Evolutionary conservation across 164 flowering plant genomes (phyloP).

Genomic region (Magnolia sinica): DNA sequence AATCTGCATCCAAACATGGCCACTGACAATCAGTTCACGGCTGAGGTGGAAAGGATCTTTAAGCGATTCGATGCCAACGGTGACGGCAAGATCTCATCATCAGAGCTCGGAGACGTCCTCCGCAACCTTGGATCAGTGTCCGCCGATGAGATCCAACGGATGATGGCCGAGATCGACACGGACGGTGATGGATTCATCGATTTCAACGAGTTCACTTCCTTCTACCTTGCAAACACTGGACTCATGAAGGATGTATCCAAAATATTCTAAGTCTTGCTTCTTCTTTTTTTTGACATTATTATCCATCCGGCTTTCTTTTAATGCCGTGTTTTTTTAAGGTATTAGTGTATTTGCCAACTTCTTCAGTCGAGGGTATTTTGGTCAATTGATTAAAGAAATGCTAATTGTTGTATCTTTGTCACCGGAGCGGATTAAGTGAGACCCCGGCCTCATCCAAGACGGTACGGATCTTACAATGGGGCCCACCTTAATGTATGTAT

Average conservation of each 20-base stretch:
- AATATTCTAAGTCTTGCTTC: slow-evolving; percentile 3
- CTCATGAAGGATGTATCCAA: slow-evolving; percentile 19
- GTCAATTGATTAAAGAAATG: too few relatives aligned
- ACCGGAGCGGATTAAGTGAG: too few relatives aligned
- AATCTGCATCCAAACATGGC: not conserved
- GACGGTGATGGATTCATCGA: slow-evolving; percentile 31
- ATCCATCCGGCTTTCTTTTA: not conserved
- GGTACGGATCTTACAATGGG: too few relatives aligned
- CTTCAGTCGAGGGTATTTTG: too few relatives aligned
- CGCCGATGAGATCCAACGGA: slow-evolving; percentile 12
- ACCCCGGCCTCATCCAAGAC: too few relatives aligned
- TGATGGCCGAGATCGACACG: slow-evolving; percentile 25
- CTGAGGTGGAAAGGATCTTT: slow-evolving; percentile 13
- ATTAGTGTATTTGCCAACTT: not conserved
- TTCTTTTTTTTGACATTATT: not conserved
- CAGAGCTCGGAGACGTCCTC: slow-evolving; percentile 20
- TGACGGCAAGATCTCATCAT: slow-evolving; percentile 22
- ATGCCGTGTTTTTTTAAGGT: not conserved
- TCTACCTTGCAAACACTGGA: slow-evolving; percentile 12
- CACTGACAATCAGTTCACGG: not conserved
- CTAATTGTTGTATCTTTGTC: too few relatives aligned
- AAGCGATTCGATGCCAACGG: slow-evolving; percentile 11
- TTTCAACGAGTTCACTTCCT: slow-evolving; percentile 18
- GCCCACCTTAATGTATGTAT: too few relatives aligned
- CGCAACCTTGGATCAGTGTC: slow-evolving; percentile 14